These are phyloP conservation scores for Agaricus blazei DNA, from an alignment of 768 basidiomycete species.

Conservation along the genomic window DNA sequence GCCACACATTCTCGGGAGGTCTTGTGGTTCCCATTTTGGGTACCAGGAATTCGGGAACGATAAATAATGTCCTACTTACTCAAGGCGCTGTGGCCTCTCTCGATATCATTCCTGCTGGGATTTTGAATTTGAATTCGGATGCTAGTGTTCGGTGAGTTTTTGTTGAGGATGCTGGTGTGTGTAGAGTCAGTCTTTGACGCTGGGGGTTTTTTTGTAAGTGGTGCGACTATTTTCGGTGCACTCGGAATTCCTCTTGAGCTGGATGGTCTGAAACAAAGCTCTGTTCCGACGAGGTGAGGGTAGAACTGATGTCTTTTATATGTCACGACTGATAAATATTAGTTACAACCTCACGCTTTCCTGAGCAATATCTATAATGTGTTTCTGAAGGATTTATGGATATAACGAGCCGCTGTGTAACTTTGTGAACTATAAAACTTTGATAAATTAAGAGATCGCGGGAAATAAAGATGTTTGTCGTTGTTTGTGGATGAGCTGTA, in stretches of 20 bases:
- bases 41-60: constrained; percentile 53
- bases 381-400: too few relatives aligned
- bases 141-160: constrained; percentile 30
- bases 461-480: background rate
- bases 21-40: constrained; percentile 46
- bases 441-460: background rate
- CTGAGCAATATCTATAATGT: background rate
- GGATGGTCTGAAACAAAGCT: constrained; percentile 27
- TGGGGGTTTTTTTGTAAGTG: constrained; percentile 16
- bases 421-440: too few relatives aligned
- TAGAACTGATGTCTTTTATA: background rate
- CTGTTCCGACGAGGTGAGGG: constrained; percentile 31
- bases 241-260: constrained; percentile 31
- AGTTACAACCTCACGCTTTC: background rate
- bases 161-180: background rate
- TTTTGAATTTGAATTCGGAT: constrained; percentile 40
- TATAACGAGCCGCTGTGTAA: too few relatives aligned
- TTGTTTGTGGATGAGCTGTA: background rate
- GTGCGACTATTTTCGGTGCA: constrained; percentile 24
- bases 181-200: background rate
- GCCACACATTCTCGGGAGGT: constrained; percentile 47
- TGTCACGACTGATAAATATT: background rate
- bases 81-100: constrained; percentile 47
- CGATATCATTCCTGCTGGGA: constrained; percentile 47
- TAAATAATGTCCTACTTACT: constrained; percentile 51